Conservation (phyloP, 2,329 filamentous ascomycete species). For the Monosporascus cannonballus region DNA sequence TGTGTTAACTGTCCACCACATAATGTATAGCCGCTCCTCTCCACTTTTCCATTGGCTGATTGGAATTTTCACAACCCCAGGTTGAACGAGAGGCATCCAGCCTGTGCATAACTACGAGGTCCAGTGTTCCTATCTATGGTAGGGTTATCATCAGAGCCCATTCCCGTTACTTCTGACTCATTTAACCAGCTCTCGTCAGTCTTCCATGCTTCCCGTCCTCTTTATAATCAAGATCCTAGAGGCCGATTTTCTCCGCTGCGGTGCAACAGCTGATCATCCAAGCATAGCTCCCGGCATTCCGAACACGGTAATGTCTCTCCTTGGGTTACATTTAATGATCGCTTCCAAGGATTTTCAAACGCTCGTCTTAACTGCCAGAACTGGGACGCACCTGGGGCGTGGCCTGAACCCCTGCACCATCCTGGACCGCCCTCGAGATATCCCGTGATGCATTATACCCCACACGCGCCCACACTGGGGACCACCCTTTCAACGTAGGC, state of each 20-base stretch:
- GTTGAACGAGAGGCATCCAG: background rate
- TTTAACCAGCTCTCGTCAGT: background rate
- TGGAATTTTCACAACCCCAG: background rate
- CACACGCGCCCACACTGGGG: background rate
- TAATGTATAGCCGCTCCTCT: background rate
- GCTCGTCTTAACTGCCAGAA: background rate
- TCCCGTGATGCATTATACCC: background rate
- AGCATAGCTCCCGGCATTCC: background rate
- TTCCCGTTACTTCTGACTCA: background rate
- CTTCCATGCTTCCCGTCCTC: background rate
- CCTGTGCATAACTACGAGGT: background rate
- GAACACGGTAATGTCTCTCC: background rate
- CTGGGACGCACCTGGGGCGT: background rate
- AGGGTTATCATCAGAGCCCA: no score
- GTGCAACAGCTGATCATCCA: background rate
- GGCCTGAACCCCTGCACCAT: background rate
- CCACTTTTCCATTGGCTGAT: background rate
- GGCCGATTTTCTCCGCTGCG: background rate
- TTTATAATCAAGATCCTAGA: background rate
- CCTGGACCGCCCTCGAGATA: background rate
- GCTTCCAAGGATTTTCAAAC: background rate
- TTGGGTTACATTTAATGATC: background rate
- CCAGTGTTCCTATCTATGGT: background rate
- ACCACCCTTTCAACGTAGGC: background rate
- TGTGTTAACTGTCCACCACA: background rate